Evolutionary conservation across 73 alveolate species (phyloP).

Genomic region (Paraurostyla sp.): DNA sequence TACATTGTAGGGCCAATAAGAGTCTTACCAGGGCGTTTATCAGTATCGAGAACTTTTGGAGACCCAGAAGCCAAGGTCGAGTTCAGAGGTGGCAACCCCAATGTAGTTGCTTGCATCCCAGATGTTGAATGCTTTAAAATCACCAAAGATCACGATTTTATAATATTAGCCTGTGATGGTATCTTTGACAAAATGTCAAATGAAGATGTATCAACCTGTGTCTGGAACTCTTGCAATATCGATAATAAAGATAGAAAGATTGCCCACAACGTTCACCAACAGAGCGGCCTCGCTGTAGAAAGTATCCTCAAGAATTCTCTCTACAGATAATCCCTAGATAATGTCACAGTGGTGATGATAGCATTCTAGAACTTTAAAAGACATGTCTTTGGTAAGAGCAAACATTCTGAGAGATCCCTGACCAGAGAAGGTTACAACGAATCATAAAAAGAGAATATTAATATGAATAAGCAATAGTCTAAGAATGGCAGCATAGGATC

Average conservation of each 20-base stretch:
- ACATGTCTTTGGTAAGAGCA: constrained; percentile 40
- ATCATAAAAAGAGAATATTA: constrained; percentile 31
- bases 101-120: constrained; percentile 76
- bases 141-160: constrained; percentile 84
- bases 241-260: constrained; percentile 49
- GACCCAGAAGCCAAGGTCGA: constrained; percentile 81
- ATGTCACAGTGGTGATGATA: constrained; percentile 86
- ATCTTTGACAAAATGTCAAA: constrained; percentile 85
- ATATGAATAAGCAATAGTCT: neutral
- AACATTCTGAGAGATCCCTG: constrained; percentile 21
- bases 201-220: constrained; percentile 75
- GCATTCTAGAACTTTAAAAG: constrained; percentile 64
- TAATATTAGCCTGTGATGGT: constrained; percentile 91
- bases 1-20: constrained; percentile 74
- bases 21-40: constrained; percentile 83
- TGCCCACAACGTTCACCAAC: constrained; percentile 78
- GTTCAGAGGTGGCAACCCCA: constrained; percentile 76
- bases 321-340: constrained; percentile 87
- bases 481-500: constrained; percentile 7
- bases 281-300: constrained; percentile 89
- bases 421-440: neutral
- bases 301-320: constrained; percentile 81
- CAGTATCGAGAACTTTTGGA: constrained; percentile 88
- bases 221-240: constrained; percentile 77
- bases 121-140: constrained; percentile 82